A percentile compares a stretch with the other conserved stretches of the same genome.
Conservation (phyloP, 2,329 filamentous ascomycete genomes). For the Biscogniauxia mediterranea region DNA sequence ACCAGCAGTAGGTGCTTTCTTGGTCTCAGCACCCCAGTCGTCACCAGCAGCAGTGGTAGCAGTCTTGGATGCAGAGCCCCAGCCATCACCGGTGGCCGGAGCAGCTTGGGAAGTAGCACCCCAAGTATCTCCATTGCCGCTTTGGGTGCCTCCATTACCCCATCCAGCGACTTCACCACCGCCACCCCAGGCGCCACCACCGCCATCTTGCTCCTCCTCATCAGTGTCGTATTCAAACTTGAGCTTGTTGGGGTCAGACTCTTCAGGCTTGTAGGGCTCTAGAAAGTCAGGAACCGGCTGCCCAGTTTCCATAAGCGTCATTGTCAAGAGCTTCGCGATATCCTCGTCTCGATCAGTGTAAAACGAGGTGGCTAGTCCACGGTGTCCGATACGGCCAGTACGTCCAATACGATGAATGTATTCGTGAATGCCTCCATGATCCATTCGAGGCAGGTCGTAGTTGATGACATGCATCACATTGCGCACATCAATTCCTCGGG, state of each 20-base stretch:
- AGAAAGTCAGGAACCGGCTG: constrained; percentile 85
- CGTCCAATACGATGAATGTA: constrained; percentile 95
- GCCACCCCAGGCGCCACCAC: constrained; percentile 7
- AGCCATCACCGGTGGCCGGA: neutral
- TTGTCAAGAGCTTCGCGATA: constrained; percentile 71
- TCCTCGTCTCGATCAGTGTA: constrained; percentile 76
- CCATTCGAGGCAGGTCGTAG: constrained; percentile 74
- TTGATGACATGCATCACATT: constrained; percentile 93
- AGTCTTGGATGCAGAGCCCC: neutral
- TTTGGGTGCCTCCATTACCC: constrained; percentile 3
- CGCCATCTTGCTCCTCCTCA: constrained; percentile 36
- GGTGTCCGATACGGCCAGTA: constrained; percentile 88
- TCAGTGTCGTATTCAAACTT: constrained; percentile 57
- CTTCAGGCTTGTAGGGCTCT: constrained; percentile 58
- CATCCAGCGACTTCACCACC: constrained; percentile 6
- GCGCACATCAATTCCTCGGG: constrained; percentile 84
- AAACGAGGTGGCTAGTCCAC: constrained; percentile 83
- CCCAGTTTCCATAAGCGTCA: constrained; percentile 75
- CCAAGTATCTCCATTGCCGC: neutral
- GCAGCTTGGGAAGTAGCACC: neutral
- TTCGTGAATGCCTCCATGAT: constrained; percentile 86
- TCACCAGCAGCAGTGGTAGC: neutral
- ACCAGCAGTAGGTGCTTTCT: neutral
- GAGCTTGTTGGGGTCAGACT: constrained; percentile 43
- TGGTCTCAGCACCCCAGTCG: constrained; percentile 2